Percentiles rank a stretch among this genome's conserved stretches.
Evolutionary conservation across 2,329 filamentous ascomycete species (phyloP).

Genomic region (Hymenoscyphus salicellus): DNA sequence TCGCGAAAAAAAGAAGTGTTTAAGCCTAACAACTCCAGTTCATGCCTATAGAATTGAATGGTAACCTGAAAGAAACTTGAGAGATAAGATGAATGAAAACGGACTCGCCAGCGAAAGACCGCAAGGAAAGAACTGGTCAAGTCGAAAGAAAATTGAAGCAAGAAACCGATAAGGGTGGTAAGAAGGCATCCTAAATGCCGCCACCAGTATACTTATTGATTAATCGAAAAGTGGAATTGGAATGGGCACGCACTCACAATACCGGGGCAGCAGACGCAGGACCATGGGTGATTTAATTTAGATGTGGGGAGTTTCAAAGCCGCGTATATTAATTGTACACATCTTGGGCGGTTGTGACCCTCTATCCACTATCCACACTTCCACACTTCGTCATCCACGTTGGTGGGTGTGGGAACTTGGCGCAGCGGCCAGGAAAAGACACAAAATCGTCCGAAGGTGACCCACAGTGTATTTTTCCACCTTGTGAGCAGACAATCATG

Average conservation of each 20-base stretch:
- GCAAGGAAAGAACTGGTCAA: slow-evolving; percentile 15
- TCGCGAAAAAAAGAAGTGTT: slow-evolving; percentile 11
- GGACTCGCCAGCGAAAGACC: slow-evolving; percentile 28
- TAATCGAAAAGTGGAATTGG: slow-evolving; percentile 11
- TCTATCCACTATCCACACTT: neutral
- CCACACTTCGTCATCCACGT: neutral
- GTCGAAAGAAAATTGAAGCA: slow-evolving; percentile 5
- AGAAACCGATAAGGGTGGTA: slow-evolving; percentile 6
- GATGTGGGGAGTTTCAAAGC: neutral
- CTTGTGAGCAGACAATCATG: neutral
- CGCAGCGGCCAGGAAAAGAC: neutral
- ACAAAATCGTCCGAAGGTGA: neutral
- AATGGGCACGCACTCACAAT: neutral
- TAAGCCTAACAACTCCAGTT: slow-evolving; percentile 12
- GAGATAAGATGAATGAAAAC: slow-evolving; percentile 5
- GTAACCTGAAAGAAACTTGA: neutral
- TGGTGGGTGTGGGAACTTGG: neutral
- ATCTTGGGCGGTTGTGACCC: neutral
- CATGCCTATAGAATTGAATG: slow-evolving; percentile 17
- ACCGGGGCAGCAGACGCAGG: neutral
- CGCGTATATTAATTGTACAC: neutral
- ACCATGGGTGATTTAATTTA: neutral
- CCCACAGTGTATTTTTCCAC: neutral
- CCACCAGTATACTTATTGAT: slow-evolving; percentile 7
- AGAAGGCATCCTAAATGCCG: slow-evolving; percentile 8